Evolutionary conservation across 441 rosid species (phyloP).

Genomic region (Croton laevigatus): DNA sequence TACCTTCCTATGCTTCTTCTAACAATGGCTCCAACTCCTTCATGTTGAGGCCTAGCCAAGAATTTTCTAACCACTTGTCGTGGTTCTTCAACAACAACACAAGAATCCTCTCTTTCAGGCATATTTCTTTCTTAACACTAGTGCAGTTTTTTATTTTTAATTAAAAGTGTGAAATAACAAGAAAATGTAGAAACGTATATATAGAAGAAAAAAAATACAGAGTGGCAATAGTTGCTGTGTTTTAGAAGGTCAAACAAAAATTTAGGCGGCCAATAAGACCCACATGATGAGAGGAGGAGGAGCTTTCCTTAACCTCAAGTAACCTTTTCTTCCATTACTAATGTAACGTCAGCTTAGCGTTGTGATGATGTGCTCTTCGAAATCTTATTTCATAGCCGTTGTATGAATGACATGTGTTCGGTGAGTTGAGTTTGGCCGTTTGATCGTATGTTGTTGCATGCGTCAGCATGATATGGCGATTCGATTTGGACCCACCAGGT

Average conservation of each 20-base stretch:
- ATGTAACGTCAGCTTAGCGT: conserved; percentile 44
- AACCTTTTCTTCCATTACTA: background rate
- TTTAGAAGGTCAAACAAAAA: conserved; percentile 40
- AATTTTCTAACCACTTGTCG: conserved; percentile 63
- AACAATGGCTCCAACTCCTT: conserved; percentile 78
- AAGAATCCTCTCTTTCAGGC: conserved; percentile 27
- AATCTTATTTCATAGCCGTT: conserved; percentile 14
- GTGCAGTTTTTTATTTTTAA: background rate
- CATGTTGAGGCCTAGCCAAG: conserved; percentile 80
- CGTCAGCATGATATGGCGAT: background rate
- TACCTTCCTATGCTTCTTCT: conserved; percentile 95
- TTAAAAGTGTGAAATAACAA: conserved; percentile 16
- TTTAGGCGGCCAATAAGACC: conserved; percentile 44
- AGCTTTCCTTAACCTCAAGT: conserved; percentile 25
- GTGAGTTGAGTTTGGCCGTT: background rate
- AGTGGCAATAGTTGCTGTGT: background rate
- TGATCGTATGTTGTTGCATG: background rate
- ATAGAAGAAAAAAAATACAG: conserved; percentile 6
- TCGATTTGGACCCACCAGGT: too few relatives aligned
- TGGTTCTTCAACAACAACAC: conserved; percentile 30
- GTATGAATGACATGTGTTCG: conserved; percentile 21
- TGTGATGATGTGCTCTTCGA: conserved; percentile 28
- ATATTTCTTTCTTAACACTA: conserved; percentile 10
- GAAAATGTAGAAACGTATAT: conserved; percentile 20
- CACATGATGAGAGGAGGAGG: conserved; percentile 12